A percentile compares a stretch with the other conserved stretches of the same genome.
phyloP scores from a whole-genome alignment of 805 yeast genomes.

The Yarrowia sp. region DNA sequence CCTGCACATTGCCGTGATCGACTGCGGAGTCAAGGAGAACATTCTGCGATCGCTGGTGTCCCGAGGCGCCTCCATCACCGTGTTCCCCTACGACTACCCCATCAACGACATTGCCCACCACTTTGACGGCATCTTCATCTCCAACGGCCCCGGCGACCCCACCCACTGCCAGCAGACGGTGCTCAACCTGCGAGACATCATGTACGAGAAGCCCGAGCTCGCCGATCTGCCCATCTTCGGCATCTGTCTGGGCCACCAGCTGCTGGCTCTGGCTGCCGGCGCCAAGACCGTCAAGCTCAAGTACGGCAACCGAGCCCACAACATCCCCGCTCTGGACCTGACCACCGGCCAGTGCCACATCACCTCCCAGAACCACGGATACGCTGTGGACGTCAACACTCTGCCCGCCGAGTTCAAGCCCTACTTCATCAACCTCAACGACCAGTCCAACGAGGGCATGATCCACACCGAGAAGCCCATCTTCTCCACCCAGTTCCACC shows the following conservation, averaged over 20 bases:
- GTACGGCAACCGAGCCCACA: constrained; percentile 99
- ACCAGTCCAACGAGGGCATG: constrained; percentile 98
- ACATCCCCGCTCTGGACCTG: constrained; percentile 93
- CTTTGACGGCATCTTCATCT: constrained; percentile 93
- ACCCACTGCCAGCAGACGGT: constrained; percentile 85
- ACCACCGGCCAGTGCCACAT: constrained; percentile 94
- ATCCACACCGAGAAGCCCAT: constrained; percentile 85
- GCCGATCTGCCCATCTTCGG: constrained; percentile 90
- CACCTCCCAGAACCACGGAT: constrained; percentile 98
- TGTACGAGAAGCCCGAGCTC: constrained; percentile 55
- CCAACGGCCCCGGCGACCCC: constrained; percentile 99
- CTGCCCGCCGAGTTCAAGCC: constrained; percentile 80
- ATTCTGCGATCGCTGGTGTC: constrained; percentile 90
- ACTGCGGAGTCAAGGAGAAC: constrained; percentile 98
- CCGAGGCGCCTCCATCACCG: constrained; percentile 96
- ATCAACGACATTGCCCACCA: constrained; percentile 87
- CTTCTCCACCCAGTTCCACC: constrained; percentile 97
- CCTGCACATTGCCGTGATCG: constrained; percentile 89
- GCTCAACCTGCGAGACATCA: constrained; percentile 70
- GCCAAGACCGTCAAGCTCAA: constrained; percentile 91
- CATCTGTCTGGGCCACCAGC: constrained; percentile 97
- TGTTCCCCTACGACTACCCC: constrained; percentile 95
- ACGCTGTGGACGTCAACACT: constrained; percentile 87
- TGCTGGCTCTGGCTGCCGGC: constrained; percentile 92
- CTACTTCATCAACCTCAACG: constrained; percentile 91